phyloP scores from a whole-genome alignment of 139 green algal species.

The Axilococcus clingmanii region DNA sequence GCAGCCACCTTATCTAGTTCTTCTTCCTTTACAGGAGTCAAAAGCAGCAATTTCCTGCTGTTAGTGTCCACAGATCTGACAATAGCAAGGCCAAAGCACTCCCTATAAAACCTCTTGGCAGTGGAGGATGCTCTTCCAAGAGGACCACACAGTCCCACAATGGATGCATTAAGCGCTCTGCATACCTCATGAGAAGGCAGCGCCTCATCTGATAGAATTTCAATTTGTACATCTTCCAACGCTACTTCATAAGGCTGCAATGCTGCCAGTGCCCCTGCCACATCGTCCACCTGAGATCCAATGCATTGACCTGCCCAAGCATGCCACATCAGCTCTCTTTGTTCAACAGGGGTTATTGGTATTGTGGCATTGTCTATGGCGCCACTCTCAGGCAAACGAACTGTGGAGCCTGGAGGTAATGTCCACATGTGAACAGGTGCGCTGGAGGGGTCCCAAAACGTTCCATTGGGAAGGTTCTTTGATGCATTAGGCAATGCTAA shows the following conservation, averaged over 20 bases:
- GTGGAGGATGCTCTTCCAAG: background rate
- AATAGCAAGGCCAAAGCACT: conserved; percentile 64
- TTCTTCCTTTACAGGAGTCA: conserved; percentile 37
- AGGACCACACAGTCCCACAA: conserved; percentile 49
- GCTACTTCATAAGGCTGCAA: conserved; percentile 29
- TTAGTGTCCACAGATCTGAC: conserved; percentile 47
- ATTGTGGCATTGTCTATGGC: too few relatives aligned
- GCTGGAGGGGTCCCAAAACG: conserved; percentile 49
- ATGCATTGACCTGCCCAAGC: too few relatives aligned
- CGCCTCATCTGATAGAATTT: conserved; percentile 30
- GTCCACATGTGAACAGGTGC: too few relatives aligned
- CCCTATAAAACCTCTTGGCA: background rate
- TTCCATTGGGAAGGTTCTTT: conserved; percentile 47
- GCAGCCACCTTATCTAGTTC: conserved; percentile 31
- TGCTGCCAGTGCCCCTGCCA: too few relatives aligned
- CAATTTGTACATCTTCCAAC: background rate
- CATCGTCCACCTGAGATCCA: too few relatives aligned
- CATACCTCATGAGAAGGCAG: conserved; percentile 15
- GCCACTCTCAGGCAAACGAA: too few relatives aligned
- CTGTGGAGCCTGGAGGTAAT: too few relatives aligned
- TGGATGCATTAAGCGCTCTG: conserved; percentile 48
- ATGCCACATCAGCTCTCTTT: too few relatives aligned
- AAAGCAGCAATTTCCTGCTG: conserved; percentile 32
- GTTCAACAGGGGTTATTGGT: too few relatives aligned
- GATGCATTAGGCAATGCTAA: conserved; percentile 25